These are phyloP conservation scores for Colletotrichum sp. DNA, from an alignment of 2,329 filamentous ascomycete genomes.

Conservation along the genomic window DNA sequence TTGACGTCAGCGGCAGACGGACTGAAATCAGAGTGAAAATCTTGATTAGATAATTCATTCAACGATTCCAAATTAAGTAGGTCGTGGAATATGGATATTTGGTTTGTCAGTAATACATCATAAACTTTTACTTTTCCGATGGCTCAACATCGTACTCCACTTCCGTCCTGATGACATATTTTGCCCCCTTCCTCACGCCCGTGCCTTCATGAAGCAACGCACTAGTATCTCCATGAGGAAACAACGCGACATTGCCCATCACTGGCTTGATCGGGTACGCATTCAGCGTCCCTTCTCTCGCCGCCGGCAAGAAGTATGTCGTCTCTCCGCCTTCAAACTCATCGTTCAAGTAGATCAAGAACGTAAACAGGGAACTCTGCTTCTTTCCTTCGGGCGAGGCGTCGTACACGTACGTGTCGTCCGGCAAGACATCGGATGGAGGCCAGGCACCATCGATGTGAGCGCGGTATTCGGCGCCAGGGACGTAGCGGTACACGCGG, in stretches of 20 bases:
- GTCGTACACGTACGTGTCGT: slow-evolving; percentile 70
- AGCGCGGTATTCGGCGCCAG: slow-evolving; percentile 73
- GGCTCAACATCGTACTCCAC: slow-evolving; percentile 70
- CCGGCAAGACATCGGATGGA: slow-evolving; percentile 65
- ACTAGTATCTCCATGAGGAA: slow-evolving; percentile 71
- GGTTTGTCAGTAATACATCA: background rate
- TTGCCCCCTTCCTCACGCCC: slow-evolving; percentile 68
- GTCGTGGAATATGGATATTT: no score
- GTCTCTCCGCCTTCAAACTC: slow-evolving; percentile 76
- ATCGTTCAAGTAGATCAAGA: slow-evolving; percentile 73
- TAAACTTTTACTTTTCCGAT: background rate
- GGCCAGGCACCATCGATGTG: slow-evolving; percentile 79
- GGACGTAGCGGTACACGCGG: slow-evolving; percentile 74
- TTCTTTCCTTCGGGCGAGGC: slow-evolving; percentile 61
- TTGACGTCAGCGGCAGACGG: background rate
- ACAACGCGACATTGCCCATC: slow-evolving; percentile 71
- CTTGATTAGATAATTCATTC: no score
- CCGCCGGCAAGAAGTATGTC: slow-evolving; percentile 71
- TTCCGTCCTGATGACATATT: slow-evolving; percentile 74
- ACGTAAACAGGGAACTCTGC: slow-evolving; percentile 73
- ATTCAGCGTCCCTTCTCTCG: slow-evolving; percentile 68
- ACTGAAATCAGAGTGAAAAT: background rate
- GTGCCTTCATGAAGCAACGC: slow-evolving; percentile 74
- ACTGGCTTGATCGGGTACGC: slow-evolving; percentile 72
- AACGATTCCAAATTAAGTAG: no score